These are phyloP conservation scores for Leccinum disarticulatum DNA, from an alignment of 768 basidiomycete genomes.

Conservation along the genomic window DNA sequence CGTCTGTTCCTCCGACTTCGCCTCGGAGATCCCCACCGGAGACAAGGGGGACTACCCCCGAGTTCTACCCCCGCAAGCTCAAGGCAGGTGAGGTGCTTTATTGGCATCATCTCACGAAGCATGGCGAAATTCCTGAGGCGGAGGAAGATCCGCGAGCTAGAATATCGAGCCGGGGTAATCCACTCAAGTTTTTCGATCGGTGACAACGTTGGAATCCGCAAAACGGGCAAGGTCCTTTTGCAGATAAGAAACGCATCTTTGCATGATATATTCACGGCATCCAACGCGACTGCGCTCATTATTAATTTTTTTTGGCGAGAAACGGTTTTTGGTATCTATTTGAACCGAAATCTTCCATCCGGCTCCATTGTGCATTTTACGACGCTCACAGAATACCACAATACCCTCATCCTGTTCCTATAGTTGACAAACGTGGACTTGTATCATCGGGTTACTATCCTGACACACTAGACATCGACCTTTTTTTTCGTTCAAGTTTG, in stretches of 20 bases:
- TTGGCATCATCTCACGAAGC: conserved; percentile 74
- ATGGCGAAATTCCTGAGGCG: conserved; percentile 72
- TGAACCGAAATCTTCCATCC: conserved; percentile 24
- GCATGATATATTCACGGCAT: conserved; percentile 31
- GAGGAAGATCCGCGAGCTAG: conserved; percentile 59
- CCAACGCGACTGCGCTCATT: conserved; percentile 14
- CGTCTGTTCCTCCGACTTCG: conserved; percentile 19
- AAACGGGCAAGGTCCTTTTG: conserved; percentile 7
- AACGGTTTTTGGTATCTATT: conserved; percentile 32
- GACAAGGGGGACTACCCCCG: conserved; percentile 14
- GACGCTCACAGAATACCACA: conserved; percentile 30
- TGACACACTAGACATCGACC: conserved; percentile 18
- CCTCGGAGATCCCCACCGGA: conserved; percentile 25
- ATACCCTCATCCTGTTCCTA: conserved; percentile 36
- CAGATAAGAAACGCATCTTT: conserved; percentile 14
- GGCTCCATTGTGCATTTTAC: conserved; percentile 30
- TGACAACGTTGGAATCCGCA: conserved; percentile 22
- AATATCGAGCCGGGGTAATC: conserved; percentile 12
- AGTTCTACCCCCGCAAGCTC: conserved; percentile 39
- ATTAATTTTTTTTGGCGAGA: conserved; percentile 13
- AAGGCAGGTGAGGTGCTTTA: conserved; percentile 62
- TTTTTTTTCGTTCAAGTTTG: conserved; percentile 8
- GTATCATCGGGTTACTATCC: conserved; percentile 16
- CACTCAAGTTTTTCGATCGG: conserved; percentile 24
- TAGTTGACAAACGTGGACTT: conserved; percentile 27